phyloP scores from a whole-genome alignment of 1,284 basidiomycete genomes.

The Cryptococcus sp. region DNA sequence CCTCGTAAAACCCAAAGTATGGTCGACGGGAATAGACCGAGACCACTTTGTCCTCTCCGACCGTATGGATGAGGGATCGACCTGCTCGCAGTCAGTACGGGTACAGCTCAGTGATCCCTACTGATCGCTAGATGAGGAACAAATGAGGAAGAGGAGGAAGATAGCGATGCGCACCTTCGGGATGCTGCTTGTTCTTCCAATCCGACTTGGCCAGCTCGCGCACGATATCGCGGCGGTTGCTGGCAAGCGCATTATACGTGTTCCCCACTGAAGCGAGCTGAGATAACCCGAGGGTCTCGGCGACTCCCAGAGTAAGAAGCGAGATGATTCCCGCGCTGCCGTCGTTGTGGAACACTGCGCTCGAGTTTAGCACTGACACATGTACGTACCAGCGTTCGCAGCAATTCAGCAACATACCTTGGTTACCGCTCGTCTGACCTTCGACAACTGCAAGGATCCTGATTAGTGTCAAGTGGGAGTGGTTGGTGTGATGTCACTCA shows the following conservation, averaged over 20 bases:
- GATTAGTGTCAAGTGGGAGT: too few species aligned
- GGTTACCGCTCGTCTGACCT: conserved; percentile 33
- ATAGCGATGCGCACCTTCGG: conserved; percentile 13
- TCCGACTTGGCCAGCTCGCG: conserved; percentile 26
- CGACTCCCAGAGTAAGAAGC: conserved; percentile 30
- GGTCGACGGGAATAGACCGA: conserved; percentile 30
- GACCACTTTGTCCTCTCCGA: conserved; percentile 19
- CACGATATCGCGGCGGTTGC: conserved; percentile 25
- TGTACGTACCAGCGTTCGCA: too few species aligned
- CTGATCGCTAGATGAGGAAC: not conserved
- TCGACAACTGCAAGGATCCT: conserved; percentile 18
- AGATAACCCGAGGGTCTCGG: conserved; percentile 28
- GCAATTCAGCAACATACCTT: conserved; percentile 15
- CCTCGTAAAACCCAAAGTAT: conserved; percentile 35
- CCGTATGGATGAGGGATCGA: conserved; percentile 17
- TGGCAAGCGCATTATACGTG: conserved; percentile 31
- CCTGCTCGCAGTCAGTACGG: conserved; percentile 3
- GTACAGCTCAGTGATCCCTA: not conserved
- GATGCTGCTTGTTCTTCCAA: conserved; percentile 24
- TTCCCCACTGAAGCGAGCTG: conserved; percentile 29
- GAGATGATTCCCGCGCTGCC: conserved; percentile 25
- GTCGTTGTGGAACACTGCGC: conserved; percentile 32
- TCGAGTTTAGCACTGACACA: not conserved
- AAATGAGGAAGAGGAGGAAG: not conserved
- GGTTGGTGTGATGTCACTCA: conserved; percentile 1